Conservation (phyloP, 495 filamentous ascomycete species). For the Thermothielavioides terrestris region DNA sequence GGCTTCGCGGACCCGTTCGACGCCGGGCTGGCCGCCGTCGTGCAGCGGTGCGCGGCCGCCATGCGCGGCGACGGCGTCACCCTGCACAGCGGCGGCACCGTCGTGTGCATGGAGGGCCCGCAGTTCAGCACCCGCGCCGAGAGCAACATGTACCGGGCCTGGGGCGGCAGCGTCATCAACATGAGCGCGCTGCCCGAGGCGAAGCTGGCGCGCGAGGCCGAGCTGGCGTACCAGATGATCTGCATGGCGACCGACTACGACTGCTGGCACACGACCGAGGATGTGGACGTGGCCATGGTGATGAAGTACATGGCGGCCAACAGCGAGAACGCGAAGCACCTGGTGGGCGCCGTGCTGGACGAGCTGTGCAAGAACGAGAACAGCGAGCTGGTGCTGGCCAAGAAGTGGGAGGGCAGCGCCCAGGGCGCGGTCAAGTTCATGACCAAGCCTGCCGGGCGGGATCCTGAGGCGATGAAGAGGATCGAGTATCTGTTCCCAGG, state of each 20-base stretch:
- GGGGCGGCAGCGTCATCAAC: slow-evolving; percentile 89
- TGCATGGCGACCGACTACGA: slow-evolving; percentile 99
- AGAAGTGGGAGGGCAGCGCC: slow-evolving; percentile 57
- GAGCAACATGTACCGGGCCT: slow-evolving; percentile 84
- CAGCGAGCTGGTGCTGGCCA: slow-evolving; percentile 66
- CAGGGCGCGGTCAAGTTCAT: slow-evolving; percentile 64
- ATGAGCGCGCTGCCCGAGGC: slow-evolving; percentile 96
- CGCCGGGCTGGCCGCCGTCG: slow-evolving; percentile 58
- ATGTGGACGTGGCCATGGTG: slow-evolving; percentile 93
- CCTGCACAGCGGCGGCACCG: slow-evolving; percentile 66
- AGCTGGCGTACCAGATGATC: slow-evolving; percentile 95
- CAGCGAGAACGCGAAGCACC: slow-evolving; percentile 69
- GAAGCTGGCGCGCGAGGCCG: slow-evolving; percentile 91
- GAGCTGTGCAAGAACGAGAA: slow-evolving; percentile 70
- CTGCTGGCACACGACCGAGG: slow-evolving; percentile 74
- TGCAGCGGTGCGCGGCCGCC: slow-evolving; percentile 62
- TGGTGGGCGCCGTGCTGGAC: slow-evolving; percentile 82
- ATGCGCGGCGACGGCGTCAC: slow-evolving; percentile 70
- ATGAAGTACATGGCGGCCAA: slow-evolving; percentile 96
- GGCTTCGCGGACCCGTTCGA: slow-evolving; percentile 96
- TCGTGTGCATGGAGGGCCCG: slow-evolving; percentile 95
- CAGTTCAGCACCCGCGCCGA: slow-evolving; percentile 97
- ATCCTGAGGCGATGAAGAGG: slow-evolving; percentile 56
- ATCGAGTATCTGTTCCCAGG: slow-evolving; percentile 73
- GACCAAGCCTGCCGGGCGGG: slow-evolving; percentile 56